A percentile compares a stretch with the other conserved stretches of the same genome.
These are phyloP conservation scores for Hirschioporus abietinus DNA, from an alignment of 768 basidiomycete species.

Conservation along the genomic window DNA sequence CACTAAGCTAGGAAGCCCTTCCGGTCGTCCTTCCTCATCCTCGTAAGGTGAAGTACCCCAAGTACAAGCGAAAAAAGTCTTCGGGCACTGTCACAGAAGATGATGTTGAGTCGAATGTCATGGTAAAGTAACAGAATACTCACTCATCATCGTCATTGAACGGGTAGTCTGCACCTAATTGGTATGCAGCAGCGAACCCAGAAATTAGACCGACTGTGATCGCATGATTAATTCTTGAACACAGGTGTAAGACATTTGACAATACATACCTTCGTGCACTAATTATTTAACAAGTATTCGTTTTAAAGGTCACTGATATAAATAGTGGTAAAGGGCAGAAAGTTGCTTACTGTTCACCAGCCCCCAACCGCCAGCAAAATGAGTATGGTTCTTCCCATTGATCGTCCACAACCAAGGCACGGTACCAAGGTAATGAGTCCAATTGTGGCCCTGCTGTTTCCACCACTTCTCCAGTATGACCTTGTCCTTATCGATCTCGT, in stretches of 20 bases:
- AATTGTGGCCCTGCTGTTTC: conserved; percentile 49
- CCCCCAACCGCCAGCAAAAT: conserved; percentile 35
- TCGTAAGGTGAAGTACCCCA: background rate
- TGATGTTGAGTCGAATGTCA: background rate
- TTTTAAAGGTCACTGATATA: background rate
- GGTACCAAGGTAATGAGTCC: conserved; percentile 36
- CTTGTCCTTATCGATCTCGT: conserved; percentile 33
- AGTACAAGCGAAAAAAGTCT: conserved; percentile 1
- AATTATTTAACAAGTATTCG: conserved; percentile 26
- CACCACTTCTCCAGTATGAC: conserved; percentile 43
- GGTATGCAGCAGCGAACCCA: conserved; percentile 33
- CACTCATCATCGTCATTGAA: conserved; percentile 26
- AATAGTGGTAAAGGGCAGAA: too few species aligned
- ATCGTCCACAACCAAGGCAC: conserved; percentile 34
- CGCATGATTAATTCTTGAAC: background rate
- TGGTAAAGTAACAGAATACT: background rate
- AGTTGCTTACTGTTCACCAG: conserved; percentile 23
- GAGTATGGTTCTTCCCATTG: conserved; percentile 31
- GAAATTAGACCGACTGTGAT: conserved; percentile 23
- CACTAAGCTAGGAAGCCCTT: background rate
- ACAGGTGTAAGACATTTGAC: background rate
- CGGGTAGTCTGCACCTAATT: conserved; percentile 33
- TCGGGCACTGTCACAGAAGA: background rate
- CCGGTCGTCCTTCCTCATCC: conserved; percentile 4
- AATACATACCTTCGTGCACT: conserved; percentile 19